These are phyloP conservation scores for Corylus heterophylla DNA, from an alignment of 306 rosid genomes.

Conservation along the genomic window DNA sequence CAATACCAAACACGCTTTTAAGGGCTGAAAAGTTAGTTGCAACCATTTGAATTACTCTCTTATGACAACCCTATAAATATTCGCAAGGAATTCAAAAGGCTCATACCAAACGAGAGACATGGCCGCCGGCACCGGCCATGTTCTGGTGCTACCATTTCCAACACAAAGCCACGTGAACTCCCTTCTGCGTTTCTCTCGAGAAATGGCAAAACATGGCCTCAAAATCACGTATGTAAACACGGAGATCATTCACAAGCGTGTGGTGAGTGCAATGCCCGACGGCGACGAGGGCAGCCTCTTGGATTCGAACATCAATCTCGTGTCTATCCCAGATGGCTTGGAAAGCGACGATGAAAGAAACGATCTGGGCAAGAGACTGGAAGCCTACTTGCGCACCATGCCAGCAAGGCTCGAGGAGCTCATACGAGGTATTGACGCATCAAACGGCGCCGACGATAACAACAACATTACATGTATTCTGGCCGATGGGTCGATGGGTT, in stretches of 20 bases:
- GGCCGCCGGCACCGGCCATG: slow-evolving; percentile 31
- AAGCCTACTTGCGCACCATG: slow-evolving; percentile 25
- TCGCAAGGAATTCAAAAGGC: no score
- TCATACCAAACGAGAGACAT: slow-evolving; percentile 7
- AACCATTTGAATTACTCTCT: no score
- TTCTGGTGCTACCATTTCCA: slow-evolving; percentile 39
- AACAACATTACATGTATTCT: slow-evolving; percentile 33
- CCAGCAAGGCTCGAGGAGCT: slow-evolving; percentile 49
- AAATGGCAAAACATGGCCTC: slow-evolving; percentile 21
- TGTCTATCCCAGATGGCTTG: slow-evolving; percentile 36
- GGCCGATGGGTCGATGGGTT: slow-evolving; percentile 26
- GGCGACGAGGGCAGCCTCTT: not conserved
- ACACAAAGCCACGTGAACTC: slow-evolving; percentile 52
- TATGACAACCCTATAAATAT: no score
- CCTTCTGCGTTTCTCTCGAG: slow-evolving; percentile 35
- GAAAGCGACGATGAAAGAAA: slow-evolving; percentile 41
- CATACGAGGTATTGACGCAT: slow-evolving; percentile 25
- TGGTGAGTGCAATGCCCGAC: slow-evolving; percentile 8
- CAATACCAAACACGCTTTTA: no score
- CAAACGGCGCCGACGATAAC: not conserved
- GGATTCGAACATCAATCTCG: slow-evolving; percentile 10
- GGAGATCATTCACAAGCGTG: slow-evolving; percentile 31
- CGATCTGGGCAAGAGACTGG: not conserved
- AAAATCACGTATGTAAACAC: slow-evolving; percentile 47
- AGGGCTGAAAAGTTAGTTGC: no score